phyloP scores from a whole-genome alignment of 2,329 filamentous ascomycete genomes.

The Cytospora schulzeri region DNA sequence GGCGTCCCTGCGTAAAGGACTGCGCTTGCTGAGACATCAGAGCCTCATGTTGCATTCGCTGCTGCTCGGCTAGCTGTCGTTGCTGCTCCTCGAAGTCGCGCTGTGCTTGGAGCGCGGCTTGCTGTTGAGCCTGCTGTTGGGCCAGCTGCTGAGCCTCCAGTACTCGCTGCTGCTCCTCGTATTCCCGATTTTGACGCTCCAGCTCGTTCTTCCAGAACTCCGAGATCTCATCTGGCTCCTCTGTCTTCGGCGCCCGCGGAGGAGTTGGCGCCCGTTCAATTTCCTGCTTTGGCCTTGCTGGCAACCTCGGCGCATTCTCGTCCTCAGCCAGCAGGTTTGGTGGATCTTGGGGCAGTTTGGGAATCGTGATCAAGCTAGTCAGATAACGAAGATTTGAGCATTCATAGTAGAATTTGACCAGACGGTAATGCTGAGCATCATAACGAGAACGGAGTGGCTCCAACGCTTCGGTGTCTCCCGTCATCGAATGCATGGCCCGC shows the following conservation, averaged over 20 bases:
- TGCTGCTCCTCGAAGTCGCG: slow-evolving; percentile 97
- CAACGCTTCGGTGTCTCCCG: slow-evolving; percentile 90
- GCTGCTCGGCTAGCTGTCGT: slow-evolving; percentile 81
- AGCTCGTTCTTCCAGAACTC: slow-evolving; percentile 98
- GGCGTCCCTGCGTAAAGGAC: slow-evolving; percentile 91
- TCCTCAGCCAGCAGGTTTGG: slow-evolving; percentile 87
- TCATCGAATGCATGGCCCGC: slow-evolving; percentile 93
- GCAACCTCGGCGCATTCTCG: slow-evolving; percentile 79
- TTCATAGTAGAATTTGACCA: slow-evolving; percentile 98
- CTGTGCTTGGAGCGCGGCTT: slow-evolving; percentile 82
- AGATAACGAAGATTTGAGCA: slow-evolving; percentile 97
- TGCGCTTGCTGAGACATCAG: slow-evolving; percentile 85
- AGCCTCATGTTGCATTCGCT: slow-evolving; percentile 87
- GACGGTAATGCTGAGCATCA: slow-evolving; percentile 92
- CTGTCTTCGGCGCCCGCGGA: slow-evolving; percentile 64
- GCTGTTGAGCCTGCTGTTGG: slow-evolving; percentile 77
- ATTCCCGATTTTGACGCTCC: slow-evolving; percentile 88
- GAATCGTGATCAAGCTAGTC: slow-evolving; percentile 93
- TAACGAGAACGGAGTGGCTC: slow-evolving; percentile 86
- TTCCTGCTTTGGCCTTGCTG: slow-evolving; percentile 76
- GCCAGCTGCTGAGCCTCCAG: slow-evolving; percentile 85
- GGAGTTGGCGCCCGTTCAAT: slow-evolving; percentile 71
- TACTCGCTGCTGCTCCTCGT: slow-evolving; percentile 89
- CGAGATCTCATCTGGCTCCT: slow-evolving; percentile 91
- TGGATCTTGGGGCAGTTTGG: slow-evolving; percentile 91